phyloP scores from a whole-genome alignment of 768 basidiomycete species.

The Boletus subcaerulescens region DNA sequence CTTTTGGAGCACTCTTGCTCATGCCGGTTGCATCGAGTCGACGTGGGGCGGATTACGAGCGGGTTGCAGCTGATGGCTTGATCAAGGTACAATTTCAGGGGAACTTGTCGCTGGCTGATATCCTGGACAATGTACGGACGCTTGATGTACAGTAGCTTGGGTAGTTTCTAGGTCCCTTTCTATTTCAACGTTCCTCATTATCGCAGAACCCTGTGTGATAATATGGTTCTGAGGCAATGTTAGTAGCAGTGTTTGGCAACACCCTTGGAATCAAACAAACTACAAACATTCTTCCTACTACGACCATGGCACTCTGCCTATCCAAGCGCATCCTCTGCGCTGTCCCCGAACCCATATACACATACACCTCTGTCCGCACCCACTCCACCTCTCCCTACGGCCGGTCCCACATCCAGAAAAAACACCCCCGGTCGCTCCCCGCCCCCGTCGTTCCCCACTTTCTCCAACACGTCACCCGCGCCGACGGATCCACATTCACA shows the following conservation, averaged over 20 bases:
- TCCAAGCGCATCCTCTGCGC: constrained; percentile 12
- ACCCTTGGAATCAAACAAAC: constrained; percentile 19
- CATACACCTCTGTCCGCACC: constrained; percentile 29
- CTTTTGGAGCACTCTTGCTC: background rate
- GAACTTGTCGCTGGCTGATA: too few species aligned
- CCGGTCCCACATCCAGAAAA: constrained; percentile 78
- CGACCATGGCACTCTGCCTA: constrained; percentile 13
- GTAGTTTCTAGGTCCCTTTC: too few species aligned
- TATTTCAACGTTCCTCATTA: too few species aligned
- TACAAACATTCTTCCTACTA: background rate
- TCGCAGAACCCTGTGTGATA: too few species aligned
- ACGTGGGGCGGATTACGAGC: too few species aligned
- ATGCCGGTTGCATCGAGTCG: too few species aligned
- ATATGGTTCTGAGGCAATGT: too few species aligned
- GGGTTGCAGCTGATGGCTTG: too few species aligned
- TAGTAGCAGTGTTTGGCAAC: constrained; percentile 26
- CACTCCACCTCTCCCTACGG: constrained; percentile 80
- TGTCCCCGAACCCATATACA: background rate
- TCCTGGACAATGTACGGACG: too few species aligned
- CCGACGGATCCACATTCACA: constrained; percentile 85
- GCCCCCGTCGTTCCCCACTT: constrained; percentile 84
- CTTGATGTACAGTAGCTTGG: too few species aligned
- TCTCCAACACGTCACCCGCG: constrained; percentile 79
- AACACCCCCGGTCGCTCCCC: constrained; percentile 64
- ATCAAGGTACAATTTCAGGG: too few species aligned